phyloP scores from a whole-genome alignment of 2,329 filamentous ascomycete species.

The Talaromyces albobiverticillius region DNA sequence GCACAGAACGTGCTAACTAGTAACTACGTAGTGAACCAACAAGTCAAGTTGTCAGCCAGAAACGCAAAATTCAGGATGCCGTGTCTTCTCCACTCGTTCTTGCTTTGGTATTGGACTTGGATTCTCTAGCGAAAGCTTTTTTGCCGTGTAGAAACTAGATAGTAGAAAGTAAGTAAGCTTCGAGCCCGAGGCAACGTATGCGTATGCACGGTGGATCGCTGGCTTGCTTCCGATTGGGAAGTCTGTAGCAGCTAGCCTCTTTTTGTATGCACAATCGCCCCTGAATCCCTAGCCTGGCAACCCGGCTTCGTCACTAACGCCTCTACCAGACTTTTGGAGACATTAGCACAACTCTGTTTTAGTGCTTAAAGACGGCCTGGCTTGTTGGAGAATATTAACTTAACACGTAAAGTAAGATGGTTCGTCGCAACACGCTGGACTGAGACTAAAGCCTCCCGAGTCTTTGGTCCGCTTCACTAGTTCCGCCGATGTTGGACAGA shows the following conservation, averaged over 20 bases:
- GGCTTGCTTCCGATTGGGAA: neutral
- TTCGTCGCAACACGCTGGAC: slow-evolving; percentile 1
- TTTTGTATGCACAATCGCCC: neutral
- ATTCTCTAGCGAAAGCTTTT: neutral
- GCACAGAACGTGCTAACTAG: too few relatives aligned
- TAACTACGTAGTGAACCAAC: too few relatives aligned
- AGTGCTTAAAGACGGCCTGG: too few relatives aligned
- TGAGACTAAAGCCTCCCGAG: neutral
- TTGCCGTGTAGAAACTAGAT: neutral
- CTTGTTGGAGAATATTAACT: too few relatives aligned
- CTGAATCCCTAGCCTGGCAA: too few relatives aligned
- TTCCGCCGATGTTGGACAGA: neutral
- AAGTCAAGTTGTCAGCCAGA: too few relatives aligned
- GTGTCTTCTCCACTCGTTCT: too few relatives aligned
- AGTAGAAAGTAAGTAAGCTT: neutral
- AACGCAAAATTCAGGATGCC: too few relatives aligned
- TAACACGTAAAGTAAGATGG: too few relatives aligned
- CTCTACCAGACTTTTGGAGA: neutral
- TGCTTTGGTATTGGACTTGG: too few relatives aligned
- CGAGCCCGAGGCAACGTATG: neutral
- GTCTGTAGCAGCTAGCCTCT: neutral
- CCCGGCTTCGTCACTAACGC: too few relatives aligned
- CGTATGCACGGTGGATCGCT: neutral
- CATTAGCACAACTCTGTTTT: neutral
- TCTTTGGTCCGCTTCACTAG: neutral